Evolutionary conservation across 768 basidiomycete species (phyloP).

Genomic region (Chalciporus pseudorubinellus): DNA sequence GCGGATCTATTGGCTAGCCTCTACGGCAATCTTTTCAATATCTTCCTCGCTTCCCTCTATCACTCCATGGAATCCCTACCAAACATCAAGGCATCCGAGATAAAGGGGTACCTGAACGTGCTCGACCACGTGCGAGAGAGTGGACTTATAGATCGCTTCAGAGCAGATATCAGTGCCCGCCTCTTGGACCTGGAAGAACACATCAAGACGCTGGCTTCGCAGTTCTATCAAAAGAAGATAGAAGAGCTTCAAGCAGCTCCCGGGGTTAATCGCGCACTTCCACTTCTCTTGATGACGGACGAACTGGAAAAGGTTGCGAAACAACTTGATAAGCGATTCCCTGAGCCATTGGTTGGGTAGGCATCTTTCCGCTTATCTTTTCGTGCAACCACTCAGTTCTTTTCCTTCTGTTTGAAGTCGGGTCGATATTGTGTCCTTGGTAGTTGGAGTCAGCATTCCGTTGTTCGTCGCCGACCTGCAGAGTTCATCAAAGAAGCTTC

Average conservation of each 20-base stretch:
- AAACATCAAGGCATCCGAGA: conserved; percentile 65
- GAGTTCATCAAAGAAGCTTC: conserved; percentile 65
- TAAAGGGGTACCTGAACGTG: conserved; percentile 61
- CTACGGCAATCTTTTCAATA: conserved; percentile 77
- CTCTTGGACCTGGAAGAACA: conserved; percentile 66
- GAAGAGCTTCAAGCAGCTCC: conserved; percentile 63
- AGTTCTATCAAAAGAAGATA: conserved; percentile 63
- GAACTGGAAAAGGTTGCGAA: conserved; percentile 89
- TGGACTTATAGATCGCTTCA: conserved; percentile 67
- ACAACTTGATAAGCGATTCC: conserved; percentile 82
- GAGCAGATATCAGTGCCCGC: conserved; percentile 69
- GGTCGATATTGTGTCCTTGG: conserved; percentile 73
- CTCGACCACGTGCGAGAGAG: conserved; percentile 72
- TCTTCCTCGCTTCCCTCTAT: conserved; percentile 82
- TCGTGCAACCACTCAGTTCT: background rate
- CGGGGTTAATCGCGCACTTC: conserved; percentile 79
- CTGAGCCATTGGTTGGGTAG: conserved; percentile 77
- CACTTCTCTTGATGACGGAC: conserved; percentile 78
- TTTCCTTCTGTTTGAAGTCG: conserved; percentile 39
- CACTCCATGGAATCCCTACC: conserved; percentile 79
- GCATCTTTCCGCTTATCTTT: conserved; percentile 17
- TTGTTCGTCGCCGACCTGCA: conserved; percentile 65
- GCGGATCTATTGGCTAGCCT: conserved; percentile 64
- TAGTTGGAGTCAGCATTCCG: conserved; percentile 67
- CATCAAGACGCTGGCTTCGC: conserved; percentile 54